Base-by-base conservation (phyloP, 23 red algal genomes). In the Gracilaria caudata region DNA sequence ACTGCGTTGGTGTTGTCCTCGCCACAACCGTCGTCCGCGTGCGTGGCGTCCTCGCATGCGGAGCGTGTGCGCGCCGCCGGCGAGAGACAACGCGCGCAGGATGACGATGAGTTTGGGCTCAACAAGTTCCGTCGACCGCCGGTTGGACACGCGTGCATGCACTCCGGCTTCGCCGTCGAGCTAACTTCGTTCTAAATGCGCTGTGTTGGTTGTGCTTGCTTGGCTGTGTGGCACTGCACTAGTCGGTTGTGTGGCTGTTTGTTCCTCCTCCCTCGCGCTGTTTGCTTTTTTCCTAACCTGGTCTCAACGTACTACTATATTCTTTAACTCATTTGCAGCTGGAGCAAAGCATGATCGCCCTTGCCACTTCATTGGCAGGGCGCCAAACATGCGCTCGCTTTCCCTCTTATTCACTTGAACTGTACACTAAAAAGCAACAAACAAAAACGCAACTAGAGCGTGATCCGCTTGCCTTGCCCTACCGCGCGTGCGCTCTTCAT, bases 81-180 rank as follows among this genome's bases (percentile, higher is more conserved):
- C 14, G 40, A 55, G 51, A 20, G 26, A 17, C 49, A 61, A 66
- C 64, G 64, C 17, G 39, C 37, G 19, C 32, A 37, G 8, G 82
- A 71, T 9, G 82, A 86, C 10, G 82, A 86, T 30, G 61, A 71
- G 43, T 68, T 86, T 32, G 82, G 66, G 7, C 82, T 86, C 16
- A 45, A 32, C 20, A 37, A 20, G n/a, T 68, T 71, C 46, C 82
- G 66, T 20, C 40, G 82, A 4, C 82, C 82, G 43, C 82, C 82
- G 21, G 82, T 86, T 29, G 82, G 82, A 32, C 82, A 86, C 34
- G 61, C 65, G 13, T 64, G 35, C 36, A 57, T 72, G 47, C 63
- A 86, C 44, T 73, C 64, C 1, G 82, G 82, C 29, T 86, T 86
- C 26, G 82, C 82, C 29, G 82, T 86, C 64, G 82, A 86, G 65